Percentiles rank a stretch among this genome's conserved stretches.
These are phyloP conservation scores for Oleoguttula mirabilis DNA, from an alignment of 495 filamentous ascomycete genomes.

Conservation along the genomic window DNA sequence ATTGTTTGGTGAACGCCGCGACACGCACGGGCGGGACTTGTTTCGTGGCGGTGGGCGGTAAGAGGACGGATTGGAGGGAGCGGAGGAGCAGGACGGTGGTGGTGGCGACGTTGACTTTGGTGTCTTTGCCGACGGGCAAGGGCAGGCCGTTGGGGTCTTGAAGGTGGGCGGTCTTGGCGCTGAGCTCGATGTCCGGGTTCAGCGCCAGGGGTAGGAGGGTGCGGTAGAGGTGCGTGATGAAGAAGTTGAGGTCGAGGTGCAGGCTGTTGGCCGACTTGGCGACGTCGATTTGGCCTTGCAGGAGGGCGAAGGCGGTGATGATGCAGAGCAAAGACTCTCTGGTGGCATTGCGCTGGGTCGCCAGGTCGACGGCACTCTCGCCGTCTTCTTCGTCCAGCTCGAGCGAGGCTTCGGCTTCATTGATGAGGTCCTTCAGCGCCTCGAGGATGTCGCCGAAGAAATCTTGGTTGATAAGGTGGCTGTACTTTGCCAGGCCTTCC, in stretches of 20 bases:
- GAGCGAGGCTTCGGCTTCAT: constrained; percentile 41
- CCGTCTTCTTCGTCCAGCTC: constrained; percentile 18
- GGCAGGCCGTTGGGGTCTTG: constrained; percentile 52
- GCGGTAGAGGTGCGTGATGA: constrained; percentile 83
- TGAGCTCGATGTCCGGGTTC: constrained; percentile 76
- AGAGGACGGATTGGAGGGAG: constrained; percentile 64
- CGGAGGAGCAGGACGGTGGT: constrained; percentile 82
- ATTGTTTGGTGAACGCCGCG: constrained; percentile 84
- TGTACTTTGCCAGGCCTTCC: constrained; percentile 82
- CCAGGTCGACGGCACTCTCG: constrained; percentile 31
- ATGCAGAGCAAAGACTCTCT: constrained; percentile 89
- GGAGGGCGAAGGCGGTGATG: constrained; percentile 84
- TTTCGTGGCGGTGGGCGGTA: constrained; percentile 47
- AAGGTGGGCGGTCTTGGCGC: constrained; percentile 69
- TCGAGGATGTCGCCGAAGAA: constrained; percentile 96
- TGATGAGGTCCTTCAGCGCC: constrained; percentile 81
- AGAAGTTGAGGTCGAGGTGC: constrained; percentile 84
- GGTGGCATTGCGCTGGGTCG: constrained; percentile 50
- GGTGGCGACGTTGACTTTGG: constrained; percentile 82
- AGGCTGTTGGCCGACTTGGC: constrained; percentile 51
- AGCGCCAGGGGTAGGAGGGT: constrained; percentile 63
- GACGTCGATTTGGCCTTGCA: constrained; percentile 69
- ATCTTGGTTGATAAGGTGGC: constrained; percentile 93
- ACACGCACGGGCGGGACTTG: constrained; percentile 63
- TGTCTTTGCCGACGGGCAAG: constrained; percentile 20